These are phyloP conservation scores for Pyrenula aspistea DNA, from an alignment of 495 filamentous ascomycete species.

Conservation along the genomic window DNA sequence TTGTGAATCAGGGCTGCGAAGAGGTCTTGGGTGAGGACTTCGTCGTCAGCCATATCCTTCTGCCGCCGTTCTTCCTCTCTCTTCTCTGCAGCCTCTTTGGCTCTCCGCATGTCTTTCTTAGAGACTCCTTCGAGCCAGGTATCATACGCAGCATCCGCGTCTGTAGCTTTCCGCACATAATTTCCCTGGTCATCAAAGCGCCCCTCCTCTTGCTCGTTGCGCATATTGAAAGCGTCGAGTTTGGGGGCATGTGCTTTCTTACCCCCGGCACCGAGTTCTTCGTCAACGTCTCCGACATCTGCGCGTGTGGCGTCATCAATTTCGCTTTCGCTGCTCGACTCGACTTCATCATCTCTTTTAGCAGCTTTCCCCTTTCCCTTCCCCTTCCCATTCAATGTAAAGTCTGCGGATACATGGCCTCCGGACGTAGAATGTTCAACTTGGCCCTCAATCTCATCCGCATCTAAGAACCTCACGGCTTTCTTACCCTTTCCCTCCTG, in stretches of 20 bases:
- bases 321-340: slow-evolving; percentile 49
- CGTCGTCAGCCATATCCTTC: slow-evolving; percentile 59
- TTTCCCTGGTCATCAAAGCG: slow-evolving; percentile 84
- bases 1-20: slow-evolving; percentile 56
- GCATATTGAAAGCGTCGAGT: slow-evolving; percentile 94
- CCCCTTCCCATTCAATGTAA: slow-evolving; percentile 27
- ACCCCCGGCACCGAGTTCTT: slow-evolving; percentile 78
- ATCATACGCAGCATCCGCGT: slow-evolving; percentile 86
- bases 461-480: slow-evolving; percentile 62
- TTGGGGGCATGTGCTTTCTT: slow-evolving; percentile 94
- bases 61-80: slow-evolving; percentile 63
- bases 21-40: slow-evolving; percentile 59
- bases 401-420: slow-evolving; percentile 50
- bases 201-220: slow-evolving; percentile 80
- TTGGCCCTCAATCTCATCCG: slow-evolving; percentile 76
- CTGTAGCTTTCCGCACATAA: slow-evolving; percentile 76
- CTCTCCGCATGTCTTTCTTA: slow-evolving; percentile 83
- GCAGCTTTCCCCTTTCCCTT: slow-evolving; percentile 29
- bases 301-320: slow-evolving; percentile 64
- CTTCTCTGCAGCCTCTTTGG: slow-evolving; percentile 78
- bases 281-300: slow-evolving; percentile 58
- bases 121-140: slow-evolving; percentile 83
- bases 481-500: slow-evolving; percentile 58
- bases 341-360: slow-evolving; percentile 10
- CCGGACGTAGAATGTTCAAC: slow-evolving; percentile 62